phyloP scores from a whole-genome alignment of 2,329 filamentous ascomycete genomes.

The Ascochyta pisi region DNA sequence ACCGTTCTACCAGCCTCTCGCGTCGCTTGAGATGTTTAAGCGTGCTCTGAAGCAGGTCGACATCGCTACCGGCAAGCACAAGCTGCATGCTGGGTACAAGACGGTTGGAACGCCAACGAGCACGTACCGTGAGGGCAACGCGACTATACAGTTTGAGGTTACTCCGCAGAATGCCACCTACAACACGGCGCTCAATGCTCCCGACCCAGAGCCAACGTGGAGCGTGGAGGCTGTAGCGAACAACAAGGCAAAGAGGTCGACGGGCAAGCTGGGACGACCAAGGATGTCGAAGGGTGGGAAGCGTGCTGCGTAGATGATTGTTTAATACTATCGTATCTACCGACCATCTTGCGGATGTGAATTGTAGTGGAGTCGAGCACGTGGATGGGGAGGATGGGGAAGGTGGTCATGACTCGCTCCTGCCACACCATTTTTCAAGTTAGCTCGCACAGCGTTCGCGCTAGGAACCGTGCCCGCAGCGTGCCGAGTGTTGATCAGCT shows the following conservation, averaged over 20 bases:
- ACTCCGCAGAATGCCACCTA: constrained; percentile 56
- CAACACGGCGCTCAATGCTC: constrained; percentile 53
- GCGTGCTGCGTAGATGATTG: constrained; percentile 4
- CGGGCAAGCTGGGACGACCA: constrained; percentile 24
- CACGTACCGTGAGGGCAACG: constrained; percentile 53
- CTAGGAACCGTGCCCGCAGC: constrained; percentile 8
- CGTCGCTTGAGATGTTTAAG: constrained; percentile 58
- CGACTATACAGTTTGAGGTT: constrained; percentile 55
- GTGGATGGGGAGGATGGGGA: neutral
- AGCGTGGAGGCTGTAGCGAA: constrained; percentile 19
- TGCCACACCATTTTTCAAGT: constrained; percentile 10
- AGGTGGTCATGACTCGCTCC: constrained; percentile 6
- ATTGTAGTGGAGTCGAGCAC: neutral
- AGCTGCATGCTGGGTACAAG: constrained; percentile 36
- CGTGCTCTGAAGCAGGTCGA: constrained; percentile 57
- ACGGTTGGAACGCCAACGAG: constrained; percentile 47
- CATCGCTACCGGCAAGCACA: constrained; percentile 56
- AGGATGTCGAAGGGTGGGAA: constrained; percentile 26
- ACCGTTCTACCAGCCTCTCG: constrained; percentile 63
- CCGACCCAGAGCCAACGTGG: constrained; percentile 48
- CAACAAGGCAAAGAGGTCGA: constrained; percentile 27
- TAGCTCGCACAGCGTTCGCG: constrained; percentile 18
- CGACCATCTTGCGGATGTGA: too few species aligned
- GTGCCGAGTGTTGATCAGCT: constrained; percentile 1
- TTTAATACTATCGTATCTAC: too few species aligned